Evolutionary conservation across 805 yeast species (phyloP).

Genomic region (Maudiozyma serrabonitensis): DNA sequence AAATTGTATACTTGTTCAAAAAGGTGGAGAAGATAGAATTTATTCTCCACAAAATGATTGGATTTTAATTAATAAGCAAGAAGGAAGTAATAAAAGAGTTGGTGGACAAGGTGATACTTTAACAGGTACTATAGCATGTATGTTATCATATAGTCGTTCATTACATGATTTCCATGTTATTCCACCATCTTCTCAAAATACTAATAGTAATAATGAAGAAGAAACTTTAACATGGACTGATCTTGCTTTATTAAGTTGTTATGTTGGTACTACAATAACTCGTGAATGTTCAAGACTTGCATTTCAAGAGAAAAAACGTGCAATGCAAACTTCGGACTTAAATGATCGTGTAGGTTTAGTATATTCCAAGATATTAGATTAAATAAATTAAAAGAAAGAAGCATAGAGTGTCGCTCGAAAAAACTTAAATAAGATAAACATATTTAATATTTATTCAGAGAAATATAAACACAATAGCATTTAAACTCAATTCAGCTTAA

Average conservation of each 20-base stretch:
- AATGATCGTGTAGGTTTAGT: slow-evolving; percentile 60
- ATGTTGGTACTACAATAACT: slow-evolving; percentile 61
- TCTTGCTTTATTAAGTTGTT: slow-evolving; percentile 46
- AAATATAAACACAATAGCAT: no score
- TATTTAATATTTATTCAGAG: no score
- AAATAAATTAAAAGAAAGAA: background rate
- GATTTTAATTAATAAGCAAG: slow-evolving; percentile 34
- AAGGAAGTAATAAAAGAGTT: slow-evolving; percentile 71
- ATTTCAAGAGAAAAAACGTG: slow-evolving; percentile 52
- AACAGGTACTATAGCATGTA: slow-evolving; percentile 75
- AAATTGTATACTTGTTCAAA: slow-evolving; percentile 39
- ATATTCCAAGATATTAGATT: slow-evolving; percentile 37
- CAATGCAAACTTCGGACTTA: slow-evolving; percentile 80
- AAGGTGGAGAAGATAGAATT: slow-evolving; percentile 59
- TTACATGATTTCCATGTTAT: slow-evolving; percentile 51
- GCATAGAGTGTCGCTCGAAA: no score
- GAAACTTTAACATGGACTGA: slow-evolving; percentile 26
- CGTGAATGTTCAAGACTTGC: slow-evolving; percentile 59
- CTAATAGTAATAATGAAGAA: background rate
- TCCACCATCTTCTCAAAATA: slow-evolving; percentile 29
- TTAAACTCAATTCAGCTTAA: no score
- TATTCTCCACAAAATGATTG: slow-evolving; percentile 36
- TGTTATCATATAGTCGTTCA: slow-evolving; percentile 69
- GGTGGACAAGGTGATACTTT: slow-evolving; percentile 97
- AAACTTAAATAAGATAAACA: background rate